Conservation (phyloP, 805 yeast genomes). For the Yarrowia osloensis region DNA sequence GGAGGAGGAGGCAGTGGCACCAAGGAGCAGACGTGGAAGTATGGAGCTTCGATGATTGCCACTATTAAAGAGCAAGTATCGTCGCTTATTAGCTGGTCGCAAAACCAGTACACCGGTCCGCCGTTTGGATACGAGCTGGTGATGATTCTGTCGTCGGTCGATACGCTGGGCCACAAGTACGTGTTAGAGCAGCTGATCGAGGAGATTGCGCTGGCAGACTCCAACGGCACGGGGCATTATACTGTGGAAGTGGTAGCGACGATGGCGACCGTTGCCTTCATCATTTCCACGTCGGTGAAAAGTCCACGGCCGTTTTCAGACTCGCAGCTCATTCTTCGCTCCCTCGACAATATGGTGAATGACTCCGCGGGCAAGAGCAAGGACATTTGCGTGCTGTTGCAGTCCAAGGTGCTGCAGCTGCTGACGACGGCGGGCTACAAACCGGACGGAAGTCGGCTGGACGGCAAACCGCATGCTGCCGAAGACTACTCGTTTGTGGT, state of each 20-base stretch:
- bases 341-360: conserved; percentile 15
- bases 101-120: conserved; percentile 35
- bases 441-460: conserved; percentile 8
- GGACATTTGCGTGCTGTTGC: conserved; percentile 2
- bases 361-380: background rate
- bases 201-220: conserved; percentile 36
- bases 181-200: conserved; percentile 35
- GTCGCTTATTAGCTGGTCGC: conserved; percentile 36
- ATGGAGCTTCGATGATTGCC: conserved; percentile 29
- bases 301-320: conserved; percentile 14
- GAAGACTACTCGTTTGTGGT: conserved; percentile 20
- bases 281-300: conserved; percentile 24
- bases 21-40: conserved; percentile 15
- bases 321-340: conserved; percentile 2
- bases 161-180: conserved; percentile 35
- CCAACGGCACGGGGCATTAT: conserved; percentile 35
- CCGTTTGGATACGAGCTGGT: conserved; percentile 35
- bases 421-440: conserved; percentile 17
- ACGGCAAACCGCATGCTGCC: background rate
- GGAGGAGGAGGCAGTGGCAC: conserved; percentile 20
- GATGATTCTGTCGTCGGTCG: conserved; percentile 33
- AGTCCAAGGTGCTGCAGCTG: conserved; percentile 14
- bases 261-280: conserved; percentile 32
- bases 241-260: conserved; percentile 36
- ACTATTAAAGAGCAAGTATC: conserved; percentile 36